phyloP scores from a whole-genome alignment of 2,329 filamentous ascomycete species.

The Dactylellina drechsleri region DNA sequence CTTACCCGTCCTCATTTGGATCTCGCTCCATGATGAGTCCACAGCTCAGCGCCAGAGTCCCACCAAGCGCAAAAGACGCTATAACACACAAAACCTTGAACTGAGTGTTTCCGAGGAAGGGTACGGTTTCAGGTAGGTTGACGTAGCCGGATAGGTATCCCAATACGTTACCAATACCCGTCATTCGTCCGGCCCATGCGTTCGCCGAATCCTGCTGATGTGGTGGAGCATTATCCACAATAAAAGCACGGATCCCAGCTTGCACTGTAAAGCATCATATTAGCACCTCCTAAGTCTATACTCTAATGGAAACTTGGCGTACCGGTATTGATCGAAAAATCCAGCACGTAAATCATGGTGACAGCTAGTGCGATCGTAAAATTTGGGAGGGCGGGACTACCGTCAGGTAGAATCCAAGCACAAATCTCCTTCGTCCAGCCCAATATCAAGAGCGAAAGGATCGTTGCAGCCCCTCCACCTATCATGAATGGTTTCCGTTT shows the following conservation, averaged over 20 bases:
- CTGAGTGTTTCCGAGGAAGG: conserved; percentile 85
- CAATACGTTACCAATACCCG: conserved; percentile 87
- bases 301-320: conserved; percentile 55
- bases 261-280: conserved; percentile 70
- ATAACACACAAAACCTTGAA: conserved; percentile 93
- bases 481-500: conserved; percentile 85
- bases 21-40: conserved; percentile 79
- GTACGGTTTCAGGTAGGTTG: conserved; percentile 63
- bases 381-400: conserved; percentile 61
- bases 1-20: conserved; percentile 67
- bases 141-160: conserved; percentile 66
- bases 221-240: conserved; percentile 89
- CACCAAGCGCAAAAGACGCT: conserved; percentile 77
- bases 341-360: conserved; percentile 85
- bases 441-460: conserved; percentile 74
- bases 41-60: conserved; percentile 61
- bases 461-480: conserved; percentile 73
- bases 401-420: conserved; percentile 72
- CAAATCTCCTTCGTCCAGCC: conserved; percentile 81
- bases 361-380: conserved; percentile 84
- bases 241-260: conserved; percentile 88
- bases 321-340: conserved; percentile 95
- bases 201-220: conserved; percentile 95
- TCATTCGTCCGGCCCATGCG: conserved; percentile 88
- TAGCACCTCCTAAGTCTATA: neutral